A percentile compares a stretch with the other conserved stretches of the same genome.
Evolutionary conservation across 257 asterid genomes (phyloP).

Genomic region (Linderniella brevidens): DNA sequence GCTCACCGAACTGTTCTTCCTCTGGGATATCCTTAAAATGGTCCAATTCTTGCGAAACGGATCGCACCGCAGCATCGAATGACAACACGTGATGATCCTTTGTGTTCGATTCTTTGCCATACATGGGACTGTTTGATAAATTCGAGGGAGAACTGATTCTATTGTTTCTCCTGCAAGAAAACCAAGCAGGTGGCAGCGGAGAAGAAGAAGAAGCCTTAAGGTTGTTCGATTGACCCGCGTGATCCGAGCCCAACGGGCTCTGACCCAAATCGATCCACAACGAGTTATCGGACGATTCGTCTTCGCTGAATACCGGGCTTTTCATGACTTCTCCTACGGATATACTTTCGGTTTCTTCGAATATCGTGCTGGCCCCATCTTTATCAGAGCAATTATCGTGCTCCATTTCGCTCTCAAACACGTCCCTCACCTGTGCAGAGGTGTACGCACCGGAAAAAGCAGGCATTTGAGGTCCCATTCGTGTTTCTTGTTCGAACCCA

Average conservation of each 20-base stretch:
- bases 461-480: conserved; percentile 67
- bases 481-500: conserved; percentile 33
- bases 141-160: conserved; percentile 59
- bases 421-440: conserved; percentile 92
- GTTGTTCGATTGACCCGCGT: conserved; percentile 38
- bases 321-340: conserved; percentile 91
- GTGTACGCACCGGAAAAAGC: conserved; percentile 99
- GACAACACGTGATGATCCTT: conserved; percentile 45
- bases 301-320: conserved; percentile 95
- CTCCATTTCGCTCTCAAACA: conserved; percentile 85
- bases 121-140: conserved; percentile 44
- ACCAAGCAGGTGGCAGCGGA: conserved; percentile 87
- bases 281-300: conserved; percentile 88
- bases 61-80: conserved; percentile 79
- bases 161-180: conserved; percentile 43
- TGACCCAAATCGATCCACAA: conserved; percentile 98
- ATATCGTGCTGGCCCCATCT: conserved; percentile 88
- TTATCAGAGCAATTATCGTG: conserved; percentile 76
- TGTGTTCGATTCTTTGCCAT: conserved; percentile 45
- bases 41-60: conserved; percentile 69
- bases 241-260: conserved; percentile 76
- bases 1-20: conserved; percentile 29
- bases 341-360: conserved; percentile 82
- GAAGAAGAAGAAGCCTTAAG: conserved; percentile 46
- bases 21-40: conserved; percentile 52